phyloP scores from a whole-genome alignment of 1,284 basidiomycete species.

The Exsudoporus floridanus region DNA sequence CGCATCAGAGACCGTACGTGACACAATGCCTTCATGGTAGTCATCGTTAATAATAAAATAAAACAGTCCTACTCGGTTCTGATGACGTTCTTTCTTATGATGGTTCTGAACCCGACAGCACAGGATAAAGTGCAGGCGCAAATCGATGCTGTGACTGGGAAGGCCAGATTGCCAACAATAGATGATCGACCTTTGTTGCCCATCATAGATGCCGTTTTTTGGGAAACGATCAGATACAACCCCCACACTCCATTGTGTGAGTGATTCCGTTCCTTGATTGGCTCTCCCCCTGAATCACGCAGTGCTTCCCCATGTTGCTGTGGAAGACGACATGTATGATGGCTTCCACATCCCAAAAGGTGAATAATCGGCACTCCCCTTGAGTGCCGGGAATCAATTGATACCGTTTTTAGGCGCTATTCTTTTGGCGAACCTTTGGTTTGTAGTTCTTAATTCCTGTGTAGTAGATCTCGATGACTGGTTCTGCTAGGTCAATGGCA shows the following conservation, averaged over 20 bases:
- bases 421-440: constrained; percentile 12
- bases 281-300: too few relatives aligned
- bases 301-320: too few relatives aligned
- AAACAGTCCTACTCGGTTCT: constrained; percentile 11
- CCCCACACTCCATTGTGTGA: constrained; percentile 3
- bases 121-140: constrained; percentile 17
- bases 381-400: accelerated
- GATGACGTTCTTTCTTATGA: constrained; percentile 17
- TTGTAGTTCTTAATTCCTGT: not conserved
- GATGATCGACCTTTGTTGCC: constrained; percentile 16
- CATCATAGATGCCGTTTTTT: constrained; percentile 19
- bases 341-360: too few relatives aligned
- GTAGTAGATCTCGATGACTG: not conserved
- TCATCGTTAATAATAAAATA: not conserved
- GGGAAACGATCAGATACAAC: constrained; percentile 8
- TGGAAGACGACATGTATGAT: too few relatives aligned
- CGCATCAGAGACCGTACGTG: constrained; percentile 11
- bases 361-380: not conserved
- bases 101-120: constrained; percentile 13
- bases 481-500: constrained; percentile 8
- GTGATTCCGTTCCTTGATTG: not conserved
- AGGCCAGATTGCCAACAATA: constrained; percentile 7
- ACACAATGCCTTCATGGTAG: not conserved
- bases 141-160: constrained; percentile 15
- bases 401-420: constrained; percentile 8